Conservation (phyloP, 2,329 filamentous ascomycete genomes). For the Didymella arachidicola region DNA sequence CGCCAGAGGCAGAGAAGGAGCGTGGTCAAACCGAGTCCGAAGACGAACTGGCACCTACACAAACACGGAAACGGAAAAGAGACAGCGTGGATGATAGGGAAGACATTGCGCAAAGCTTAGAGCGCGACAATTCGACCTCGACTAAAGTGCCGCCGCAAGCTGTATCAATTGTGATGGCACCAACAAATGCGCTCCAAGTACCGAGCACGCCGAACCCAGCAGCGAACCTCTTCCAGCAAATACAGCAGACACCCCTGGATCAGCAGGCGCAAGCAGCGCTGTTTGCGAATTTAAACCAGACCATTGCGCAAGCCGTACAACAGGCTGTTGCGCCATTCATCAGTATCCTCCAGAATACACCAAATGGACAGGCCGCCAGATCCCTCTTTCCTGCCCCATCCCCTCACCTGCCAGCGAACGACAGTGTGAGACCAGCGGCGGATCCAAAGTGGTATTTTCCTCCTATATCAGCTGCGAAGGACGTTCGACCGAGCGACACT, state of each 20-base stretch:
- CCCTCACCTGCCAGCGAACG: slow-evolving; percentile 14
- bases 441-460: slow-evolving; percentile 43
- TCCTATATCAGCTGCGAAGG: slow-evolving; percentile 14
- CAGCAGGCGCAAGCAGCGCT: slow-evolving; percentile 40
- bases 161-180: slow-evolving; percentile 3
- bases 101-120: neutral
- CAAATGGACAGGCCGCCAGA: slow-evolving; percentile 14
- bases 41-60: slow-evolving; percentile 44
- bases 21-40: slow-evolving; percentile 22
- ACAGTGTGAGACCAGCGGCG: slow-evolving; percentile 32
- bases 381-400: slow-evolving; percentile 11
- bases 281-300: slow-evolving; percentile 33
- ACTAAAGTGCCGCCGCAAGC: neutral
- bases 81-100: slow-evolving; percentile 1
- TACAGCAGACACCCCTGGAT: slow-evolving; percentile 42
- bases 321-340: slow-evolving; percentile 37
- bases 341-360: slow-evolving; percentile 22
- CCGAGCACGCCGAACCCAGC: slow-evolving; percentile 29
- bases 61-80: slow-evolving; percentile 20
- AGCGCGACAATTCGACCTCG: neutral
- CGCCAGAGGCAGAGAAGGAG: slow-evolving; percentile 37
- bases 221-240: slow-evolving; percentile 34
- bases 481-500: neutral
- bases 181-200: slow-evolving; percentile 9
- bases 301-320: slow-evolving; percentile 36